Percentiles rank a stretch among this genome's conserved stretches.
phyloP scores from a whole-genome alignment of 108 stramenopile species.

The Nitzschia sp. region DNA sequence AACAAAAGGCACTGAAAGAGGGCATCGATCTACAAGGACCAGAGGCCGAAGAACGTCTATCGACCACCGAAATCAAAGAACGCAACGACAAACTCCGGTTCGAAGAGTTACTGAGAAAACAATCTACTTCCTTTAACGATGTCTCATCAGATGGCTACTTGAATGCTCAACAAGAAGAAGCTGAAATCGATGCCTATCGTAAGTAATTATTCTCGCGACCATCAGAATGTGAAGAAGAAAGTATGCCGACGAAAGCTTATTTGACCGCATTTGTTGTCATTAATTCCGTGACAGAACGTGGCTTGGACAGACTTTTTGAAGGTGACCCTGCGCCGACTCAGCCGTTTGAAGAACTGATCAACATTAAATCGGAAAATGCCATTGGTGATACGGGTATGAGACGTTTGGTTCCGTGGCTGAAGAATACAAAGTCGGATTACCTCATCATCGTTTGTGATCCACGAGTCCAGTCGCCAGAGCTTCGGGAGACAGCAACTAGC shows the following conservation, averaged over 20 bases:
- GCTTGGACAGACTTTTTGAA: slow-evolving; percentile 67
- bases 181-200: slow-evolving; percentile 62
- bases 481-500: slow-evolving; percentile 50
- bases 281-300: slow-evolving; percentile 30
- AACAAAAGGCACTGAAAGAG: slow-evolving; percentile 40
- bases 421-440: slow-evolving; percentile 41
- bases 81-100: slow-evolving; percentile 77
- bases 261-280: neutral
- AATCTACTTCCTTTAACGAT: slow-evolving; percentile 31
- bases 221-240: too few relatives aligned
- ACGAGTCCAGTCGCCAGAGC: slow-evolving; percentile 60
- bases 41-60: slow-evolving; percentile 16
- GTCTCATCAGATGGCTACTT: slow-evolving; percentile 54
- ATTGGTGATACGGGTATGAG: slow-evolving; percentile 41
- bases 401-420: slow-evolving; percentile 66
- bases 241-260: neutral
- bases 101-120: slow-evolving; percentile 59
- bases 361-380: slow-evolving; percentile 45
- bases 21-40: neutral
- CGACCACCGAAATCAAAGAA: slow-evolving; percentile 69
- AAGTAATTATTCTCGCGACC: slow-evolving; percentile 22
- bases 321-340: slow-evolving; percentile 77
- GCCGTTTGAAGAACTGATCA: slow-evolving; percentile 65
- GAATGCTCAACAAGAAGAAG: slow-evolving; percentile 74
- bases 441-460: slow-evolving; percentile 74